Evolutionary conservation across 257 asterid species (phyloP).

Genomic region (Misopates orontium): DNA sequence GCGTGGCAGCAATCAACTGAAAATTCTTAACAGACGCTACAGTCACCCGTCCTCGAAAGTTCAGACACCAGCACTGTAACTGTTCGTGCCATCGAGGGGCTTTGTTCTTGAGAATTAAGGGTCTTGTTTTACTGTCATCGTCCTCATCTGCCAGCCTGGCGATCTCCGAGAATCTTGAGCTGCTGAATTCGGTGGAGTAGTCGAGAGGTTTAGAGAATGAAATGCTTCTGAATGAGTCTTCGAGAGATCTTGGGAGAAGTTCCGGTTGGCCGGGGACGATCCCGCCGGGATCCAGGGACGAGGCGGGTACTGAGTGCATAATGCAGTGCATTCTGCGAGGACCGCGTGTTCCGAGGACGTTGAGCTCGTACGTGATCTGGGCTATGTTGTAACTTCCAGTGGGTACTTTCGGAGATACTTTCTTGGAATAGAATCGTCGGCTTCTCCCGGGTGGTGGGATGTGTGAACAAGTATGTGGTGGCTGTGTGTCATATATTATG

Average conservation of each 20-base stretch:
- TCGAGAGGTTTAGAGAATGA: conserved; percentile 84
- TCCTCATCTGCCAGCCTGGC: conserved; percentile 40
- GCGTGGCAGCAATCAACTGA: conserved; percentile 72
- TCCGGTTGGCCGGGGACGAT: conserved; percentile 90
- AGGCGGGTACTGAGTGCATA: conserved; percentile 83
- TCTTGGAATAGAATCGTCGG: conserved; percentile 78
- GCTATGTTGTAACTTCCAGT: conserved; percentile 81
- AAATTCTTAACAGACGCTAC: conserved; percentile 96
- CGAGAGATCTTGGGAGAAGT: conserved; percentile 74
- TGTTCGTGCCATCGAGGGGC: conserved; percentile 96
- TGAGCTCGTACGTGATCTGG: conserved; percentile 80
- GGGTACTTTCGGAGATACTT: conserved; percentile 88
- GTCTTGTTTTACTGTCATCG: conserved; percentile 48
- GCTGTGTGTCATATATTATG: conserved; percentile 87
- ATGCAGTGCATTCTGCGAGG: conserved; percentile 87
- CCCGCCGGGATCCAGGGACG: conserved; percentile 84
- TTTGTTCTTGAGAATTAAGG: conserved; percentile 82
- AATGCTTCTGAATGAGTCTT: conserved; percentile 82
- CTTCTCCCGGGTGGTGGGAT: conserved; percentile 67
- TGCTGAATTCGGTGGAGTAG: conserved; percentile 71
- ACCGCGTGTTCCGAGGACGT: conserved; percentile 93
- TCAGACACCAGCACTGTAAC: conserved; percentile 93
- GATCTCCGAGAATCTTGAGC: conserved; percentile 76
- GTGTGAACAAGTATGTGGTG: conserved; percentile 56
- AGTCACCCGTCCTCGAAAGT: conserved; percentile 84